A percentile compares a stretch with the other conserved stretches of the same genome.
phyloP scores from a whole-genome alignment of 129 eudicot species.

The Pittosporum tobira region DNA sequence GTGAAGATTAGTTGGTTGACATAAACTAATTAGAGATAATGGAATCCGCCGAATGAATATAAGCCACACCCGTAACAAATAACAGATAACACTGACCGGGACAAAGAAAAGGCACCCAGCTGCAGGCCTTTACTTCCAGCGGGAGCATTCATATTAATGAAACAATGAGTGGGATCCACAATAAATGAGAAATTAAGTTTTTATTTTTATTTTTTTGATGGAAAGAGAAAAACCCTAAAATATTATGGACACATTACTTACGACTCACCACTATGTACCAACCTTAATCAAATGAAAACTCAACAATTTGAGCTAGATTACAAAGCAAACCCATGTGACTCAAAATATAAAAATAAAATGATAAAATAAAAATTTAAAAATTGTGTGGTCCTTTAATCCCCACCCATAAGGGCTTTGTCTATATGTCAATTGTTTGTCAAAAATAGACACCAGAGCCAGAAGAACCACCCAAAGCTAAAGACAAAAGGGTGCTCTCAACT shows the following conservation, averaged over 20 bases:
- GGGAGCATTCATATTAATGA: neutral
- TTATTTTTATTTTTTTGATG: conserved; percentile 5
- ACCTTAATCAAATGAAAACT: conserved; percentile 33
- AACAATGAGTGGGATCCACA: conserved; percentile 16
- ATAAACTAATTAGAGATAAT: neutral
- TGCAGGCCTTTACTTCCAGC: neutral
- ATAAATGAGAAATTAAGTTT: conserved; percentile 1
- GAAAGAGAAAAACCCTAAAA: conserved; percentile 19
- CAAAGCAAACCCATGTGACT: conserved; percentile 34
- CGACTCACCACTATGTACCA: conserved; percentile 39
- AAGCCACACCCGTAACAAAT: conserved; percentile 1
- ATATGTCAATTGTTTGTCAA: conserved; percentile 23
- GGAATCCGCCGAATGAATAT: neutral
- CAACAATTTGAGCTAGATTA: conserved; percentile 23
- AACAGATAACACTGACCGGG: neutral
- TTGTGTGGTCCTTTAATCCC: conserved; percentile 42
- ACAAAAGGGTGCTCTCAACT: conserved; percentile 54
- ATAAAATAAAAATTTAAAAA: conserved; percentile 5
- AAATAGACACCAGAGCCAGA: conserved; percentile 29
- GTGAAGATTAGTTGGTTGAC: neutral
- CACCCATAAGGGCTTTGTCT: conserved; percentile 30
- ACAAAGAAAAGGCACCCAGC: conserved; percentile 5
- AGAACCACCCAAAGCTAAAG: conserved; percentile 49
- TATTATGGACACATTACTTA: conserved; percentile 9
- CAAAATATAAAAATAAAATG: conserved; percentile 2